Conservation (phyloP, 192 early-diverging fungal genomes). For the Rhizophagus sp. region DNA sequence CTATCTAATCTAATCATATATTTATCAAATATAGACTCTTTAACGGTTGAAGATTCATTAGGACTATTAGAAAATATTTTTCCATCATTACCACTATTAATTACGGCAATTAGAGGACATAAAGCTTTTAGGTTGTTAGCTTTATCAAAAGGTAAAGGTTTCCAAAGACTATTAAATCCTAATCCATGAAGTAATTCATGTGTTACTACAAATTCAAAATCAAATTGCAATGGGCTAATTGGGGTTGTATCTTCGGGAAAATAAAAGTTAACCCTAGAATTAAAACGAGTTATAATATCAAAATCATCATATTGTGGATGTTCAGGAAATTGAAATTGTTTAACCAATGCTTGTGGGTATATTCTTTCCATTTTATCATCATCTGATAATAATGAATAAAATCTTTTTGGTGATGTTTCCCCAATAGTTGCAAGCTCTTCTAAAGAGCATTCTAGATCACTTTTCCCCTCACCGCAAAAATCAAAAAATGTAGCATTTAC, state of each 20-base stretch:
- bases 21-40: constrained; percentile 8
- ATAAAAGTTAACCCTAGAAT: background rate
- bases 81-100: background rate
- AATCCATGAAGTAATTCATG: constrained; percentile 23
- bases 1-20: background rate
- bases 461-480: background rate
- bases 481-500: constrained; percentile 2
- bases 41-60: background rate
- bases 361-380: background rate
- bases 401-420: background rate
- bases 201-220: background rate
- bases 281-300: constrained; percentile 5
- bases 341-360: constrained; percentile 20
- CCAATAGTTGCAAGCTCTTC: background rate
- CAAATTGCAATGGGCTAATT: background rate
- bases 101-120: background rate
- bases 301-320: background rate
- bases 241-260: background rate
- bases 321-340: background rate
- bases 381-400: background rate
- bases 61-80: too few species aligned
- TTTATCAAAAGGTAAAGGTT: background rate
- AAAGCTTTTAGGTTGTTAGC: background rate
- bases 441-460: too few species aligned
- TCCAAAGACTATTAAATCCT: background rate